Conservation (phyloP, 2,329 filamentous ascomycete species). For the Alternaria hordeiaustralica region DNA sequence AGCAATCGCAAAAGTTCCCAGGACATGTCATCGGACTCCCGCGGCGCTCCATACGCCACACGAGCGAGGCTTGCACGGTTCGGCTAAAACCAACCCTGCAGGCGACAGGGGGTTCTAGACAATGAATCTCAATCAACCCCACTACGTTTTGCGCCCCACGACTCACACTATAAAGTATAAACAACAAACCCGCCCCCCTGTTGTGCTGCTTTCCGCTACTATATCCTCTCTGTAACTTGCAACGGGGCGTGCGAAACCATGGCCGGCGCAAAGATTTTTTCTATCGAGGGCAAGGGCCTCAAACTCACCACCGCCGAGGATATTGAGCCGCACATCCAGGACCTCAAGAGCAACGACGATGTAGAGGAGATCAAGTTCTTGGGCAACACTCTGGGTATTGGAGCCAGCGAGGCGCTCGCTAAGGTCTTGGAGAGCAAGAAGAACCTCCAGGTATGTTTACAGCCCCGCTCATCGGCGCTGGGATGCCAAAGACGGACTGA, state of each 20-base stretch:
- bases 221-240: not conserved
- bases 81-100: conserved; percentile 13
- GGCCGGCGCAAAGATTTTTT: conserved; percentile 72
- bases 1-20: conserved; percentile 33
- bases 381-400: conserved; percentile 92
- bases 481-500: not conserved
- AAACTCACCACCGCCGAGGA: conserved; percentile 91
- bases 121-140: conserved; percentile 30
- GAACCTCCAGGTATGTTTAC: conserved; percentile 67
- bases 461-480: not conserved
- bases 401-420: conserved; percentile 83
- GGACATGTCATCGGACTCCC: conserved; percentile 32
- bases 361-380: conserved; percentile 85
- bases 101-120: conserved; percentile 16
- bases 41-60: conserved; percentile 13
- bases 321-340: conserved; percentile 81
- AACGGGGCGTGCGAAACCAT: conserved; percentile 41
- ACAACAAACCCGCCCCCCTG: not conserved
- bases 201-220: not conserved
- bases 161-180: conserved; percentile 4
- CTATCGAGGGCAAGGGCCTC: conserved; percentile 87
- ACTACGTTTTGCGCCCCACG: conserved; percentile 25
- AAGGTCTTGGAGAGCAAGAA: conserved; percentile 85
- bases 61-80: not conserved
- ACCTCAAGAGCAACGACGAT: conserved; percentile 72